These are phyloP conservation scores for Rhizopus delemar DNA, from an alignment of 371 early-diverging fungal genomes.

Conservation along the genomic window DNA sequence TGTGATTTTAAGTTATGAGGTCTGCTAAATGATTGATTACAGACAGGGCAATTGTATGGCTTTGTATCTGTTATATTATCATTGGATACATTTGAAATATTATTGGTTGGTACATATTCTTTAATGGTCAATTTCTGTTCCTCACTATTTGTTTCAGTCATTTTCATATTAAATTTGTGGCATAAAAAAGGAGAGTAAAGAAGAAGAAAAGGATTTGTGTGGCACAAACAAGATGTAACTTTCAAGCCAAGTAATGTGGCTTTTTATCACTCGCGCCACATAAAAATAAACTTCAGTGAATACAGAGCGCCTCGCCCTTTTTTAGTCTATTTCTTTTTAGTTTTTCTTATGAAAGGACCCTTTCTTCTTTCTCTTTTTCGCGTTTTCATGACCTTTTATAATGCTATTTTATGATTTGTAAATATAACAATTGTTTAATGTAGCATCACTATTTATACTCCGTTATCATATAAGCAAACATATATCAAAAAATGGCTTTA, in stretches of 20 bases:
- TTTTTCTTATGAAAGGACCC: no score
- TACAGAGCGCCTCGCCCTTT: no score
- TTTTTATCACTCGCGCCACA: slow-evolving; percentile 30
- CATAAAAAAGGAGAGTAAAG: neutral
- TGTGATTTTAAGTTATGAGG: slow-evolving; percentile 50
- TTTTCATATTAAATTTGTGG: neutral
- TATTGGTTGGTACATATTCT: neutral
- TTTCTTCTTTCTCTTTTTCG: no score
- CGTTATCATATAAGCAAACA: no score
- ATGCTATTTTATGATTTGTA: no score
- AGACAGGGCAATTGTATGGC: slow-evolving; percentile 37
- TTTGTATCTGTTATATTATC: slow-evolving; percentile 18
- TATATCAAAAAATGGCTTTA: no score
- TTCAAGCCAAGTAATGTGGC: slow-evolving; percentile 30
- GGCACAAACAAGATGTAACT: neutral
- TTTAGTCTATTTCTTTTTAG: no score
- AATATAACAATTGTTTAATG: no score
- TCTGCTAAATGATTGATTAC: slow-evolving; percentile 40
- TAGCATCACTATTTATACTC: no score
- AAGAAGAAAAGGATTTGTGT: neutral
- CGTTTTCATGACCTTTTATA: no score
- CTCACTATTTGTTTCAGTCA: slow-evolving; percentile 7
- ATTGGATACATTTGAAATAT: neutral
- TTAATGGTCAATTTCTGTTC: slow-evolving; percentile 1
- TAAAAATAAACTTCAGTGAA: no score